These are phyloP conservation scores for Claviceps africana DNA, from an alignment of 2,329 filamentous ascomycete species.

Conservation along the genomic window DNA sequence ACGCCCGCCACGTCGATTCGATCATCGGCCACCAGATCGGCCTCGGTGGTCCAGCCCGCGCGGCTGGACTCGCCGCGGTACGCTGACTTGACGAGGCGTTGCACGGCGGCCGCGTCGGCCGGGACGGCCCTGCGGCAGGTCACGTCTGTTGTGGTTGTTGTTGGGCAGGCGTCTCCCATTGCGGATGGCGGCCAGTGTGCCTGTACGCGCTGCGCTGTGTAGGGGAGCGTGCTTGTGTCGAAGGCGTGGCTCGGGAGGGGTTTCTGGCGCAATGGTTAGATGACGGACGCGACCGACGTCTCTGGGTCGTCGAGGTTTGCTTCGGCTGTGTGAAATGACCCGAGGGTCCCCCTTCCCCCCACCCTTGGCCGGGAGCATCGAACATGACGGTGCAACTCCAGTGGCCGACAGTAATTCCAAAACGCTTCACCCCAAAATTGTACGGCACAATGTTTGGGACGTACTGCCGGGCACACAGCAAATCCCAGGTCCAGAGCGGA, in stretches of 20 bases:
- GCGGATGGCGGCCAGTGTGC: not conserved
- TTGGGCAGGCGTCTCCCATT: not conserved
- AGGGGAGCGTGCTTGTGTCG: not conserved
- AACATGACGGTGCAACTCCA: no score
- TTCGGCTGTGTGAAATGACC: no score
- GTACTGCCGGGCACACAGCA: no score
- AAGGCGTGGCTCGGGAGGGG: not conserved
- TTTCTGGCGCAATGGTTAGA: no score
- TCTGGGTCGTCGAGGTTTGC: not conserved
- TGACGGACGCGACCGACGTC: not conserved
- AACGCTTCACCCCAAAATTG: no score
- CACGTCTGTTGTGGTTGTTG: conserved; percentile 9
- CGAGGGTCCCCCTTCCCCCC: no score
- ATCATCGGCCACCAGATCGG: conserved; percentile 27
- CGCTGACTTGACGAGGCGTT: conserved; percentile 27
- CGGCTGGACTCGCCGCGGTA: conserved; percentile 29
- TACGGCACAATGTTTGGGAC: no score
- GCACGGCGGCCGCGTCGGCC: conserved; percentile 18
- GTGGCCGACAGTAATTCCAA: no score
- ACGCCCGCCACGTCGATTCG: conserved; percentile 27
- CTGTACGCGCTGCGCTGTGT: not conserved
- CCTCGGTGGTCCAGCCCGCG: conserved; percentile 33
- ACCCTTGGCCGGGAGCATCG: no score
- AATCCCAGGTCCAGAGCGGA: no score
- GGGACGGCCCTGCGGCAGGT: conserved; percentile 22